phyloP scores from a whole-genome alignment of 1,284 basidiomycete genomes.

The Megacollybia platyphylla region DNA sequence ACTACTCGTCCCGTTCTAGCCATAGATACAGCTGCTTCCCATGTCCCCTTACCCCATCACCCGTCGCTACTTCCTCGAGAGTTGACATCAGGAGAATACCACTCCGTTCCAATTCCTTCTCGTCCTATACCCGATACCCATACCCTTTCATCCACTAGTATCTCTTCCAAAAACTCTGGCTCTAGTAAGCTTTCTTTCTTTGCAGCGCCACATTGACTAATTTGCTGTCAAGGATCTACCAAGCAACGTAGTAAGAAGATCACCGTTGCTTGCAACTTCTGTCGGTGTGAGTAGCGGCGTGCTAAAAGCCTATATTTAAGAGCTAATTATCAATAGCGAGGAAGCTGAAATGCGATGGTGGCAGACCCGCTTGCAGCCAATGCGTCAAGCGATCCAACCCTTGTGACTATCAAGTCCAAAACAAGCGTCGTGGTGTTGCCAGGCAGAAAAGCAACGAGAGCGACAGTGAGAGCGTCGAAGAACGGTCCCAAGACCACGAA shows the following conservation, averaged over 20 bases:
- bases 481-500: conserved; percentile 41
- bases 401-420: conserved; percentile 70
- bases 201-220: conserved; percentile 7
- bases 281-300: conserved; percentile 48
- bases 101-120: conserved; percentile 20
- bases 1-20: conserved; percentile 51
- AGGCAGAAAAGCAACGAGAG: conserved; percentile 49
- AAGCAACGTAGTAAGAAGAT: conserved; percentile 66
- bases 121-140: conserved; percentile 25
- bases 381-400: conserved; percentile 62
- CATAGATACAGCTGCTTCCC: conserved; percentile 52
- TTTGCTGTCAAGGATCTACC: conserved; percentile 17
- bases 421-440: conserved; percentile 50
- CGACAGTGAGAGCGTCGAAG: conserved; percentile 52
- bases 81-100: conserved; percentile 27
- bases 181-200: conserved; percentile 17
- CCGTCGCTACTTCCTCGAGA: conserved; percentile 35
- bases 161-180: conserved; percentile 18
- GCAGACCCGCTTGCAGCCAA: conserved; percentile 65
- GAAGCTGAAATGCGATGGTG: conserved; percentile 76
- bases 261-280: conserved; percentile 76
- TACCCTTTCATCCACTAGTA: conserved; percentile 12
- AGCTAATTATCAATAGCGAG: conserved; percentile 35
- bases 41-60: conserved; percentile 32
- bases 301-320: conserved; percentile 3